These are phyloP conservation scores for Penicillium subrubescens DNA, from an alignment of 495 filamentous ascomycete genomes.

Conservation along the genomic window DNA sequence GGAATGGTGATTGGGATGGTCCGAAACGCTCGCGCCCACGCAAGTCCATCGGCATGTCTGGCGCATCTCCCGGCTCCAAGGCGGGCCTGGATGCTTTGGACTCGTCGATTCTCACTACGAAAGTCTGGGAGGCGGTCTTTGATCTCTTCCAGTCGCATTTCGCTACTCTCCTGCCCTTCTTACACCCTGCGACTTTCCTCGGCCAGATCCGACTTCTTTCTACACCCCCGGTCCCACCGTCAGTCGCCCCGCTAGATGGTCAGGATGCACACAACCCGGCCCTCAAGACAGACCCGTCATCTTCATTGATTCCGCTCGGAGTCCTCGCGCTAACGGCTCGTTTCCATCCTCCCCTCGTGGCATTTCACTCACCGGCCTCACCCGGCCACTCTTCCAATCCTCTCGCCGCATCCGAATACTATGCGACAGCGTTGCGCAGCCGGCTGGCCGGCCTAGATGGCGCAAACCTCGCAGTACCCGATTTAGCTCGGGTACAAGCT, in stretches of 20 bases:
- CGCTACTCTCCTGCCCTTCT: constrained; percentile 78
- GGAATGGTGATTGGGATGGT: constrained; percentile 59
- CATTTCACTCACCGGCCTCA: constrained; percentile 59
- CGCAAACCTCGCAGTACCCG: constrained; percentile 54
- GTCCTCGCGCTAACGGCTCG: constrained; percentile 79
- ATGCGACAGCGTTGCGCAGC: constrained; percentile 69
- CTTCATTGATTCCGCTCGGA: constrained; percentile 71
- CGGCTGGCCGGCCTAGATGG: constrained; percentile 59
- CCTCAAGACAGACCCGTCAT: constrained; percentile 48
- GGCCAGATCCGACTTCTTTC: constrained; percentile 55
- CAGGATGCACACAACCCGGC: constrained; percentile 29
- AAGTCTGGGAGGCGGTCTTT: constrained; percentile 70
- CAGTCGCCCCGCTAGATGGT: constrained; percentile 22
- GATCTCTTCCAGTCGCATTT: constrained; percentile 84
- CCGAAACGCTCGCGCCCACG: constrained; percentile 59
- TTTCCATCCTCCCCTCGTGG: constrained; percentile 70
- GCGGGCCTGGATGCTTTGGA: constrained; percentile 44
- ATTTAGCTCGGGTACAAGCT: constrained; percentile 73
- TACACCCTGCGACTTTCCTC: constrained; percentile 75
- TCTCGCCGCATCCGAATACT: constrained; percentile 73
- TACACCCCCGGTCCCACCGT: constrained; percentile 27
- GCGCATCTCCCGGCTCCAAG: constrained; percentile 38
- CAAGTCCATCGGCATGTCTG: constrained; percentile 47
- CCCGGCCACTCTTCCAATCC: constrained; percentile 56
- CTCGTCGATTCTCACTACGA: constrained; percentile 61